phyloP scores from a whole-genome alignment of 2,329 filamentous ascomycete species.

The Microascus cirrosus region DNA sequence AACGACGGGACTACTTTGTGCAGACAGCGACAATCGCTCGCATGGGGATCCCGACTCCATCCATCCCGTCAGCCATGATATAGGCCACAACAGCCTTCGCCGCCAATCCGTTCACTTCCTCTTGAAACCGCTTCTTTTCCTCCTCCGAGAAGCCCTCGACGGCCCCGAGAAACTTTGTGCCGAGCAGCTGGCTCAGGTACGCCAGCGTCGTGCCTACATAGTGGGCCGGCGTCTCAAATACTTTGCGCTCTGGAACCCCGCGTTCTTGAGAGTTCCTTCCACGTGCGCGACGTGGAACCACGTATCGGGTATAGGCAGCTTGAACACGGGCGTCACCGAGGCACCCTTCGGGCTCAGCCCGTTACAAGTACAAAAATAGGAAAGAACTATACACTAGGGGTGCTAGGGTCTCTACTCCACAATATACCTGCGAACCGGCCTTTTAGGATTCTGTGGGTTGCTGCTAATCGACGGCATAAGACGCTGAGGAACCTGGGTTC shows the following conservation, averaged over 20 bases:
- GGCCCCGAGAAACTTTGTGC: not conserved
- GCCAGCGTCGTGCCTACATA: conserved; percentile 2
- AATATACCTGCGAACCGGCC: too few species aligned
- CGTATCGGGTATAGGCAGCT: conserved; percentile 6
- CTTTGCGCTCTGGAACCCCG: conserved; percentile 5
- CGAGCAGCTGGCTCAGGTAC: not conserved
- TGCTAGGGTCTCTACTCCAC: too few species aligned
- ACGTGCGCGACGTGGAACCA: conserved; percentile 7
- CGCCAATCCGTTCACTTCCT: not conserved
- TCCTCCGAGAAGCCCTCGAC: conserved; percentile 5
- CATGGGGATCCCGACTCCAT: conserved; percentile 5
- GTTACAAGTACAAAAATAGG: too few species aligned
- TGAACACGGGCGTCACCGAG: conserved; percentile 6
- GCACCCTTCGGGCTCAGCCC: too few species aligned
- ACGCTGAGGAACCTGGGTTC: too few species aligned
- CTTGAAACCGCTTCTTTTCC: conserved; percentile 2
- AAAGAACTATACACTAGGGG: too few species aligned
- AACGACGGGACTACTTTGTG: too few species aligned
- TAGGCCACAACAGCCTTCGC: not conserved
- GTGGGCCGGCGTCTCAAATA: conserved; percentile 2
- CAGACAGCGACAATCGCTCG: conserved; percentile 7
- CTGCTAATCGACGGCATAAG: too few species aligned
- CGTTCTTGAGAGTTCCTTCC: not conserved
- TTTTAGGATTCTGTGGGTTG: too few species aligned
- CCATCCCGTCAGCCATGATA: not conserved